Evolutionary conservation across 108 stramenopile species (phyloP).

Genomic region (Skeletonema menzelii): DNA sequence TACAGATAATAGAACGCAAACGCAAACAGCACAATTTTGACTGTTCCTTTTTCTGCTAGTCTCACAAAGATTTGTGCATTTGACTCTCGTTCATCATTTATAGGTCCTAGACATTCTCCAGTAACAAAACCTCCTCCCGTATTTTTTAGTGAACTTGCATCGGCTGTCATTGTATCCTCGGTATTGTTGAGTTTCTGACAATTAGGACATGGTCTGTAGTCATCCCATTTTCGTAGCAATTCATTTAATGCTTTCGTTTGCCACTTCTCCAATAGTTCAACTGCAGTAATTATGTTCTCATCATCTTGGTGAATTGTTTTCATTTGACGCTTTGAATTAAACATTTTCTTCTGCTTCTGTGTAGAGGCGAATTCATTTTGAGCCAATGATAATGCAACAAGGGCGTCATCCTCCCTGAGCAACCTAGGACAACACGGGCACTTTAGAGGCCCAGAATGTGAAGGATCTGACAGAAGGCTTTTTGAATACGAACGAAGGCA

Average conservation of each 20-base stretch:
- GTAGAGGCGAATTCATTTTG: neutral
- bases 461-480: conserved; percentile 51
- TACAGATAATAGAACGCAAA: conserved; percentile 28
- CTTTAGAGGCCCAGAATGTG: conserved; percentile 64
- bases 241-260: conserved; percentile 60
- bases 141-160: neutral
- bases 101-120: conserved; percentile 55
- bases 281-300: conserved; percentile 9
- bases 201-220: conserved; percentile 63
- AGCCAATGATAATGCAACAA: conserved; percentile 37
- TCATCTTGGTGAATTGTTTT: conserved; percentile 10
- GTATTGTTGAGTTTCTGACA: conserved; percentile 26
- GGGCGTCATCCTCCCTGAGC: conserved; percentile 59
- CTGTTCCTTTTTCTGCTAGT: conserved; percentile 15
- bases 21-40: neutral
- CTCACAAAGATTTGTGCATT: conserved; percentile 28
- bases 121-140: conserved; percentile 73
- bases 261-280: conserved; percentile 41
- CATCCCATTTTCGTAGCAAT: conserved; percentile 51
- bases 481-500: conserved; percentile 60
- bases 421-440: conserved; percentile 65
- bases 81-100: conserved; percentile 52
- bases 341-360: neutral
- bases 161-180: neutral
- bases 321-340: neutral